phyloP scores from a whole-genome alignment of 805 yeast species.

The Ogataea minuta region DNA sequence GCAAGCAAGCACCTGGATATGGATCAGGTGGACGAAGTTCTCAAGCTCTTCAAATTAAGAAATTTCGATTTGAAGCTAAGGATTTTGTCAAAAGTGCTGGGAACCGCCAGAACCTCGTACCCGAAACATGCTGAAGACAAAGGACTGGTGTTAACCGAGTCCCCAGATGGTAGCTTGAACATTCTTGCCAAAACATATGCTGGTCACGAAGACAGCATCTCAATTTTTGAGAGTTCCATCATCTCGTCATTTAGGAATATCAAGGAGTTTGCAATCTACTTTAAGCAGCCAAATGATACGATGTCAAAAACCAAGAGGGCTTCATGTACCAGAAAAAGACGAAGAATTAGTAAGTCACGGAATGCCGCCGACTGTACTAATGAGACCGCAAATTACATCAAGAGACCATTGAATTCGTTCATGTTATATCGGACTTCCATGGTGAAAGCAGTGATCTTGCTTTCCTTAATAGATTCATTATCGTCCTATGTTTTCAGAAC shows the following conservation, averaged over 20 bases:
- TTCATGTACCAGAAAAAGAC: conserved; percentile 5
- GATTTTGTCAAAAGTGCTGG: conserved; percentile 22
- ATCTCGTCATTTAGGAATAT: conserved; percentile 22
- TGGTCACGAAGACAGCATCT: conserved; percentile 23
- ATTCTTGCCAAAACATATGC: conserved; percentile 30
- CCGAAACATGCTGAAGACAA: conserved; percentile 20
- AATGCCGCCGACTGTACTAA: background rate
- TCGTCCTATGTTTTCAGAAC: conserved; percentile 19
- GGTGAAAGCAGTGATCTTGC: conserved; percentile 39
- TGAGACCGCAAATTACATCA: conserved; percentile 29
- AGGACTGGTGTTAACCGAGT: conserved; percentile 25
- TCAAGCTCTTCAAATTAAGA: conserved; percentile 23
- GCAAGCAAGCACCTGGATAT: conserved; percentile 15
- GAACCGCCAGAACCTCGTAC: conserved; percentile 12
- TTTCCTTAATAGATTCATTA: conserved; percentile 27
- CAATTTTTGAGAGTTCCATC: conserved; percentile 21
- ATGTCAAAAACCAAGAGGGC: conserved; percentile 11
- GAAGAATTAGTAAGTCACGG: conserved; percentile 5
- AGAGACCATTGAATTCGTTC: conserved; percentile 47
- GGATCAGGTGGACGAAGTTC: conserved; percentile 23
- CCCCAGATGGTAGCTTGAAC: conserved; percentile 14
- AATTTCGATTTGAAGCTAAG: conserved; percentile 26
- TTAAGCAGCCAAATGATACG: conserved; percentile 23
- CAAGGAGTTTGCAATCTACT: conserved; percentile 27
- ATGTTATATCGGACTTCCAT: conserved; percentile 46